Evolutionary conservation across 306 rosid species (phyloP).

Genomic region (Pterocarpus santalinus): DNA sequence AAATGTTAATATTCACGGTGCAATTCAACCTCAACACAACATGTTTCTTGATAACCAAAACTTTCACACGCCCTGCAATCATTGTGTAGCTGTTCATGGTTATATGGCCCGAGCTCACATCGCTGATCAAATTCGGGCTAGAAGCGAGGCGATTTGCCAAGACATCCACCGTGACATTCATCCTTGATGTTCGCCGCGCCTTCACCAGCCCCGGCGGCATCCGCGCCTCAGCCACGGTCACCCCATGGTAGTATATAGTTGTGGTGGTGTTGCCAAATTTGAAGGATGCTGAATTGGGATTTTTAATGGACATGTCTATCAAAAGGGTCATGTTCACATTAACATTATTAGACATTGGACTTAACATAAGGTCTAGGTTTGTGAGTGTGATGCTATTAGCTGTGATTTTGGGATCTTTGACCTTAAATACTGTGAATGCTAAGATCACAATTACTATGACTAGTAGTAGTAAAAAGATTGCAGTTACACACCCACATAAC

Average conservation of each 20-base stretch:
- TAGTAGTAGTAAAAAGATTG: conserved; percentile 33
- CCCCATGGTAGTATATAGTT: conserved; percentile 49
- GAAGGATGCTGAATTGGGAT: conserved; percentile 65
- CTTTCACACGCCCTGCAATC: conserved; percentile 66
- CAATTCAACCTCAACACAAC: conserved; percentile 69
- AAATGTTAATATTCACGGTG: conserved; percentile 50
- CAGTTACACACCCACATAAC: conserved; percentile 51
- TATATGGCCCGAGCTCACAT: conserved; percentile 48
- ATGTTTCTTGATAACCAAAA: conserved; percentile 61
- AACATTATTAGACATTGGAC: conserved; percentile 47
- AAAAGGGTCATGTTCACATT: conserved; percentile 61
- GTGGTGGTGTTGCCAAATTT: conserved; percentile 65
- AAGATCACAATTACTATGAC: conserved; percentile 54
- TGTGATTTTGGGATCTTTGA: conserved; percentile 61
- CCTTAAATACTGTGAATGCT: conserved; percentile 62
- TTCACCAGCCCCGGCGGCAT: conserved; percentile 53
- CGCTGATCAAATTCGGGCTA: conserved; percentile 48
- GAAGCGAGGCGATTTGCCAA: conserved; percentile 51
- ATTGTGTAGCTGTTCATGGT: conserved; percentile 57
- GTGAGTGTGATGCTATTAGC: conserved; percentile 57
- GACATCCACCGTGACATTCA: conserved; percentile 64
- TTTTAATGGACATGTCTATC: conserved; percentile 63
- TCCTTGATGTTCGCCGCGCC: conserved; percentile 53
- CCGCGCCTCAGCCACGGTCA: conserved; percentile 55
- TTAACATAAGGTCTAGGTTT: conserved; percentile 46